Evolutionary conservation across 2,329 filamentous ascomycete species (phyloP).

Genomic region (Pseudohalonectria lignicola): DNA sequence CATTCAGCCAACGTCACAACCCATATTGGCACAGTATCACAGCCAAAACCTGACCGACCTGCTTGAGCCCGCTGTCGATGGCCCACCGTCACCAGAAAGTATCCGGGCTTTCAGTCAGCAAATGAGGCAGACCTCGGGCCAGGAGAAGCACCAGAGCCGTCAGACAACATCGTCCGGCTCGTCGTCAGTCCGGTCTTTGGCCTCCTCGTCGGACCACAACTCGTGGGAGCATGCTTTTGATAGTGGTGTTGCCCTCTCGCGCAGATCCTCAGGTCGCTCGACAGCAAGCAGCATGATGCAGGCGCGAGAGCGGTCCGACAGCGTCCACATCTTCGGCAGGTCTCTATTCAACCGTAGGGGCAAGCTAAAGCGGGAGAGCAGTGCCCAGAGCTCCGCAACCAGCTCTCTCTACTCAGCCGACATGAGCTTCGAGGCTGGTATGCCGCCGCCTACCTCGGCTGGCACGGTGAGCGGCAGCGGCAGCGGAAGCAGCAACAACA

Average conservation of each 20-base stretch:
- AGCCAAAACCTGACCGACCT: constrained; percentile 25
- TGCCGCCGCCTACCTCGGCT: constrained; percentile 12
- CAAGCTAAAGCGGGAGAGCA: constrained; percentile 39
- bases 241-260: constrained; percentile 24
- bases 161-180: constrained; percentile 43
- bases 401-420: constrained; percentile 39
- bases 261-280: constrained; percentile 46
- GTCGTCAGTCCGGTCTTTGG: constrained; percentile 38
- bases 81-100: constrained; percentile 48
- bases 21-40: constrained; percentile 4
- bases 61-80: constrained; percentile 47
- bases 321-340: constrained; percentile 48
- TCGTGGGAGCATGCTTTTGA: constrained; percentile 41
- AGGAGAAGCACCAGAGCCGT: constrained; percentile 33
- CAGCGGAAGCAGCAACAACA: constrained; percentile 4
- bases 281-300: constrained; percentile 34
- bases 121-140: constrained; percentile 41
- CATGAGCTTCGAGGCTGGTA: constrained; percentile 19
- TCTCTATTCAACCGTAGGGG: constrained; percentile 45
- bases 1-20: constrained; percentile 2
- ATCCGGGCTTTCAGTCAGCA: constrained; percentile 48
- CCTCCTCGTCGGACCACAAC: constrained; percentile 25
- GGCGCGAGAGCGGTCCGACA: constrained; percentile 42
- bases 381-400: constrained; percentile 32
- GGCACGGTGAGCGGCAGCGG: constrained; percentile 12